Conservation (phyloP, 805 yeast genomes). For the Cephaloascus fragrans region DNA sequence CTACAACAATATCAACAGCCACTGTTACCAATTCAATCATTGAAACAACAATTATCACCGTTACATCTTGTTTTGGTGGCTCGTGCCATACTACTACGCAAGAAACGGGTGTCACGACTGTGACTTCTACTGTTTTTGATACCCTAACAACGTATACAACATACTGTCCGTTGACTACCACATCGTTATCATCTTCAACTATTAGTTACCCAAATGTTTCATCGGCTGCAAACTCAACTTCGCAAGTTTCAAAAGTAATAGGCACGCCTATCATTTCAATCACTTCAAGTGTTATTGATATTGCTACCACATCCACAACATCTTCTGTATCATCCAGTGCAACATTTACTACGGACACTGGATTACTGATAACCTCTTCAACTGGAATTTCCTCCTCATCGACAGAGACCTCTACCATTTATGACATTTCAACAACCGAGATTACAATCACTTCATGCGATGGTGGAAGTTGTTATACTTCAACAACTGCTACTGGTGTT, state of each 20-base stretch:
- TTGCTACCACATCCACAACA: no score
- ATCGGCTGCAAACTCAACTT: no score
- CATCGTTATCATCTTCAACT: no score
- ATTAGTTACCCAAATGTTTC: no score
- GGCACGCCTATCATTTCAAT: no score
- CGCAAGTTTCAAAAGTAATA: no score
- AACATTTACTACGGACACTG: constrained; percentile 1
- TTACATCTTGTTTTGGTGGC: constrained; percentile 14
- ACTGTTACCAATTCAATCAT: constrained; percentile 1
- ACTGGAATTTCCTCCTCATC: constrained; percentile 13
- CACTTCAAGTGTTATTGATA: no score
- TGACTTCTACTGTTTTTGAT: constrained; percentile 8
- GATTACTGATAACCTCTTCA: constrained; percentile 6
- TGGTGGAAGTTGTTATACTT: constrained; percentile 9
- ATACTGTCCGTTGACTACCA: constrained; percentile 12
- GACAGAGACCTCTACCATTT: constrained; percentile 8
- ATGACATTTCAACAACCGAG: constrained; percentile 7
- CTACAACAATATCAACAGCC: no score
- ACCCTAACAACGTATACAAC: constrained; percentile 8
- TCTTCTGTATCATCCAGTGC: no score
- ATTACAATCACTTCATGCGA: no score
- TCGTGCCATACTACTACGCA: constrained; percentile 10
- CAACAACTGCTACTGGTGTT: constrained; percentile 14
- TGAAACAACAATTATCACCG: constrained; percentile 10
- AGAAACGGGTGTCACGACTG: constrained; percentile 8